Conservation (phyloP, 2,329 filamentous ascomycete species). For the Alternaria sp. region DNA sequence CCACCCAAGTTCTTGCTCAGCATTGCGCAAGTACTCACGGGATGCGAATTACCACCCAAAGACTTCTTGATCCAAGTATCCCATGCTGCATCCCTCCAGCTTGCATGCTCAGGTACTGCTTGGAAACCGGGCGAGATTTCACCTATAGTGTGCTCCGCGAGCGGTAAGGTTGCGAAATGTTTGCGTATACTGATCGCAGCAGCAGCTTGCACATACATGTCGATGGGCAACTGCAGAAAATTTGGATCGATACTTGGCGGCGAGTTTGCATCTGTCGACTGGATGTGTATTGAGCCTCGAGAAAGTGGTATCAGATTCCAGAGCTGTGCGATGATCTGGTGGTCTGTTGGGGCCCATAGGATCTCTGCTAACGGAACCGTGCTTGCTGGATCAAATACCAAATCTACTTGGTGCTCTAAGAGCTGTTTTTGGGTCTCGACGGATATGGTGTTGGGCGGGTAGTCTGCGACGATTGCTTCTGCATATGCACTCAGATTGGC, state of each 20-base stretch:
- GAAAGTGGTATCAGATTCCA: constrained; percentile 52
- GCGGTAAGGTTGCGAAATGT: constrained; percentile 38
- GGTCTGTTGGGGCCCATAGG: constrained; percentile 49
- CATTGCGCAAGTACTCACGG: constrained; percentile 48
- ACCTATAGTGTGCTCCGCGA: constrained; percentile 26
- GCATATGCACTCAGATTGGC: constrained; percentile 43
- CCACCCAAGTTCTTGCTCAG: constrained; percentile 41
- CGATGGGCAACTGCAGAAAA: constrained; percentile 53
- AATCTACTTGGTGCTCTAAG: constrained; percentile 57
- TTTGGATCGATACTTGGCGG: constrained; percentile 53
- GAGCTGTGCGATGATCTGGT: constrained; percentile 47
- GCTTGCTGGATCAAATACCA: constrained; percentile 54
- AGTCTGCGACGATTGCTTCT: constrained; percentile 29
- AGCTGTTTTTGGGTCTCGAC: constrained; percentile 51
- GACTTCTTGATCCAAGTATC: constrained; percentile 30
- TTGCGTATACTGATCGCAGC: constrained; percentile 44
- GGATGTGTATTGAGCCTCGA: constrained; percentile 46
- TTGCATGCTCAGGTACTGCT: constrained; percentile 30
- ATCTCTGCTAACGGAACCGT: constrained; percentile 58
- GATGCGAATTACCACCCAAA: constrained; percentile 43
- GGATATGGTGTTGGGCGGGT: constrained; percentile 26
- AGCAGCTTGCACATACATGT: constrained; percentile 46
- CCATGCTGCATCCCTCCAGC: constrained; percentile 29
- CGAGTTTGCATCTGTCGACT: constrained; percentile 40
- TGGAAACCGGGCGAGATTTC: constrained; percentile 34